A percentile compares a stretch with the other conserved stretches of the same genome.
phyloP scores from a whole-genome alignment of 257 asterid genomes.

The Forsythia viridissima region DNA sequence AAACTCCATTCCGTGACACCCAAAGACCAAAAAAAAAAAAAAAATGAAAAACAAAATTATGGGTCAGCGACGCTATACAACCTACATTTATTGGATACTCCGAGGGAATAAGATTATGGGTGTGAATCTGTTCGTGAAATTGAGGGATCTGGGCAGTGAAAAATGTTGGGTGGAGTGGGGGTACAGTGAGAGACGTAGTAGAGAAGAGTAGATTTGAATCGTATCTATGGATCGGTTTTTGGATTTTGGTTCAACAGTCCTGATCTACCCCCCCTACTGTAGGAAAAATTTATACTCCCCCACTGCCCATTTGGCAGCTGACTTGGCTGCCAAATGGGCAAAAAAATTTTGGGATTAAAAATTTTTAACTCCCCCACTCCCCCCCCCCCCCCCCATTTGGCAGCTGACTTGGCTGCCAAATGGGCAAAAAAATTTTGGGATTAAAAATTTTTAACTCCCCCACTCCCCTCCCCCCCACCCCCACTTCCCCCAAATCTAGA shows the following conservation, averaged over 20 bases:
- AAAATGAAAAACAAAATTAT: background rate
- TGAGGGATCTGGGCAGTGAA: conserved; percentile 31
- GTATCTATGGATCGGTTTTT: background rate
- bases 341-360: no score
- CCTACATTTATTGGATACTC: background rate
- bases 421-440: no score
- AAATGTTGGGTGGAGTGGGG: background rate
- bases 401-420: no score
- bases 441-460: no score
- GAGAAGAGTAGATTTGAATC: background rate
- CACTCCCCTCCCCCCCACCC: no score
- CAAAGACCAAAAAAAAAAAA: background rate
- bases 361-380: no score
- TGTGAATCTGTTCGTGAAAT: conserved; percentile 31
- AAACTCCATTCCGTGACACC: conserved; percentile 64
- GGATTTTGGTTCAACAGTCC: background rate
- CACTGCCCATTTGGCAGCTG: no score
- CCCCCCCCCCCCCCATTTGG: no score
- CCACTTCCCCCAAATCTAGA: no score
- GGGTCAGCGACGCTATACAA: background rate
- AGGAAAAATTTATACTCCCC: no score
- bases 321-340: no score
- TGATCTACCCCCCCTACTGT: no score
- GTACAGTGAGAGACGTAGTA: background rate
- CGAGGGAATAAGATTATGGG: background rate